Base-by-base conservation (phyloP, 1,284 basidiomycete genomes). In the Neotropicomus parvogracilis region DNA sequence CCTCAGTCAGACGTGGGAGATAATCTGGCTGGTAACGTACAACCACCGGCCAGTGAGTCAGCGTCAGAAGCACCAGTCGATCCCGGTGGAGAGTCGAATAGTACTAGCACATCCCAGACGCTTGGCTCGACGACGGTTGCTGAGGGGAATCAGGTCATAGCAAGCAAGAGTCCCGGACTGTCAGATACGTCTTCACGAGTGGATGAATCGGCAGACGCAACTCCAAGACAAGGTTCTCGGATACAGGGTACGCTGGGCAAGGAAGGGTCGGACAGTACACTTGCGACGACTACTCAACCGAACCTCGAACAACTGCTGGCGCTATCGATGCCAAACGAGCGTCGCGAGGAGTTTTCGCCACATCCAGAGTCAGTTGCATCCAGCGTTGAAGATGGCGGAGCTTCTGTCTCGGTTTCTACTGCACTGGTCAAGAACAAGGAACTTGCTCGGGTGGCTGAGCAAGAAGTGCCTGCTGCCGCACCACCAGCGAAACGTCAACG, bases 401-500 rank as follows among this genome's bases (percentile, higher is more conserved):
- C 12, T 31, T 27, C 52, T 11, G 13, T 24, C 7, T 38, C 46
- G 19, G 36, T 17, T 28, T 21, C 27, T 4, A 27, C 19, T 20
- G 44, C 40, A 17, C 37, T 24, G 0, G 44, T 36, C 7, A 57
- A 50, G 40, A 63, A 61, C 42, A 65, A 61, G 50, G 57, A 55
- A 3, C 51, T 67, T 16, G 17, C 24, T 3, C 58, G 62, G 16
- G 59, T 68, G 12, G 44, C 34, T 3, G 62, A 60, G 10, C 63
- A 63, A 34, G 60, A 55, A 26, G 26, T 8, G 2, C 8, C 27
- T 7, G 12, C 11, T 8, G 16, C 35, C 10, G 28, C 33, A 13
- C 44, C 39, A 1, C 17, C 56, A 12, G 26, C 48, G 13, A 66
- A 68, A 44, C 62, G 64, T 36, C 65, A 64, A 34, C 63, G 68